These are phyloP conservation scores for Paspalum vaginatum DNA, from an alignment of 176 grass and related monocot species.

Conservation along the genomic window DNA sequence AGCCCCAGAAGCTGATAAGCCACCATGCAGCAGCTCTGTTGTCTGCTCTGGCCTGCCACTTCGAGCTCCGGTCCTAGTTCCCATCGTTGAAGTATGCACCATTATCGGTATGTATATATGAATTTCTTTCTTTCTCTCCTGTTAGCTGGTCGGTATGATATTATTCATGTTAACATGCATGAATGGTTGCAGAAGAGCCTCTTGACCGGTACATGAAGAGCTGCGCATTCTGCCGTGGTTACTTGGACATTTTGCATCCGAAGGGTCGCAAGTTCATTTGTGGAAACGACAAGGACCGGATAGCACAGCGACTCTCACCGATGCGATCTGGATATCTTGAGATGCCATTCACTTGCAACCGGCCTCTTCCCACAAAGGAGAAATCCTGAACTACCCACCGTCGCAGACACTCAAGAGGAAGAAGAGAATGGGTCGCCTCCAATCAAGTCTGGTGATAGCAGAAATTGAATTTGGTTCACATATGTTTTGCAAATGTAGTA, in stretches of 20 bases:
- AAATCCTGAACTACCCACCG: too few relatives aligned
- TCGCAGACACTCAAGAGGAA: too few relatives aligned
- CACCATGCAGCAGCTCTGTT: background rate
- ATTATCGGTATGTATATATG: slow-evolving; percentile 24
- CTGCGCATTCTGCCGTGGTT: slow-evolving; percentile 16
- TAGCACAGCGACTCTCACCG: background rate
- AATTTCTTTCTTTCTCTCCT: background rate
- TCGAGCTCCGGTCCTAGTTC: background rate
- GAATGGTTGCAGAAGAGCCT: slow-evolving; percentile 35
- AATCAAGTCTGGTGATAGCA: background rate
- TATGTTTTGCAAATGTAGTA: background rate
- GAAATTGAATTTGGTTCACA: background rate
- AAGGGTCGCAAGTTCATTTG: slow-evolving; percentile 26
- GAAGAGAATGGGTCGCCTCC: background rate
- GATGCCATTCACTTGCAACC: slow-evolving; percentile 28
- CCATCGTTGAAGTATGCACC: slow-evolving; percentile 30
- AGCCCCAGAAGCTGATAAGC: background rate
- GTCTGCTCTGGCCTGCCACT: background rate
- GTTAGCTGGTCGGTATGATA: background rate
- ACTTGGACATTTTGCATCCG: slow-evolving; percentile 21
- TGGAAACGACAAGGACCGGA: slow-evolving; percentile 25
- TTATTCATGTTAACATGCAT: background rate
- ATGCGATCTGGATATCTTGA: background rate
- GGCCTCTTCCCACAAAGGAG: too few relatives aligned
- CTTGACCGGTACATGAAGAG: slow-evolving; percentile 10